A percentile compares a stretch with the other conserved stretches of the same genome.
Conservation (phyloP, 2,329 filamentous ascomycete genomes). For the Alternaria metachromatica region DNA sequence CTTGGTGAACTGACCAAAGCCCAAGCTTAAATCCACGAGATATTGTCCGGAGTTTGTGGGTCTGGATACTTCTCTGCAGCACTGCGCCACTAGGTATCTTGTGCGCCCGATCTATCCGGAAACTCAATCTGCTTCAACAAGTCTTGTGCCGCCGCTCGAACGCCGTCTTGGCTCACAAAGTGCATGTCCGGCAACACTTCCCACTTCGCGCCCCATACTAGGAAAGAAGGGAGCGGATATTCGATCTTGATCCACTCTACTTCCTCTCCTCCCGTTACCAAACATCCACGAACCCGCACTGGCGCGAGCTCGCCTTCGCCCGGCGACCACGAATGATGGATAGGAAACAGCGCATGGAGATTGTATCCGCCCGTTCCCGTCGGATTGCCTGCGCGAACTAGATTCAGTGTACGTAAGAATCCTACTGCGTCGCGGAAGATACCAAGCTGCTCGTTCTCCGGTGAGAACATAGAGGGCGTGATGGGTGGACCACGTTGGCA, state of each 20-base stretch:
- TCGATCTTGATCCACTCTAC: not conserved
- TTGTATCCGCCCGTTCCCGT: not conserved
- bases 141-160: not conserved
- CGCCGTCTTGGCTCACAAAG: not conserved
- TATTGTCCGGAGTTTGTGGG: not conserved
- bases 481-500: not conserved
- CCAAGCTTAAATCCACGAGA: not conserved
- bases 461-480: not conserved
- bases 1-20: not conserved
- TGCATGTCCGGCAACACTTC: conserved; percentile 8
- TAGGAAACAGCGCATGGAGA: not conserved
- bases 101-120: not conserved
- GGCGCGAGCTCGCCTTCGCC: not conserved
- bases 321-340: not conserved
- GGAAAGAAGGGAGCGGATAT: conserved; percentile 3
- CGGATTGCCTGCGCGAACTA: not conserved
- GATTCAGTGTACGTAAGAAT: not conserved
- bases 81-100: not conserved
- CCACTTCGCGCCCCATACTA: conserved; percentile 9
- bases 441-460: not conserved
- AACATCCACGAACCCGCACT: not conserved
- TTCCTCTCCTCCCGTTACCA: not conserved
- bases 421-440: not conserved
- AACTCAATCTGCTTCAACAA: not conserved
- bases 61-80: not conserved